Percentiles rank a stretch among this genome's conserved stretches.
Conservation (phyloP, 306 rosid genomes). For the Ceratonia siliqua region DNA sequence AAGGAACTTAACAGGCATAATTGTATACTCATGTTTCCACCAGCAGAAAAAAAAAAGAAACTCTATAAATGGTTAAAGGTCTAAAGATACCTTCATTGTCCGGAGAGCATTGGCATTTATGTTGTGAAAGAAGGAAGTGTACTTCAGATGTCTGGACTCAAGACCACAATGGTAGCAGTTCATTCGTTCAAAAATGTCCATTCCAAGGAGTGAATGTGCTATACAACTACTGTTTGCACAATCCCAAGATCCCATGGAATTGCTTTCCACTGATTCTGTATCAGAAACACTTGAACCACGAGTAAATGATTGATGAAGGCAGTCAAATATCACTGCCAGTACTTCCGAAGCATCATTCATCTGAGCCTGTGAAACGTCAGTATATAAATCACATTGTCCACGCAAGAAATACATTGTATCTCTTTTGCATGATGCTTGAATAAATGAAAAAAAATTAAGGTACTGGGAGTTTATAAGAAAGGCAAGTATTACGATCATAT, state of each 20-base stretch:
- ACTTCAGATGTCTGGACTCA: slow-evolving; percentile 86
- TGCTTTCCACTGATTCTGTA: slow-evolving; percentile 68
- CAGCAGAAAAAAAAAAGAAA: slow-evolving; percentile 23
- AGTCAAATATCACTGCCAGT: slow-evolving; percentile 77
- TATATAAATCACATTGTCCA: slow-evolving; percentile 38
- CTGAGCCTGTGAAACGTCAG: slow-evolving; percentile 70
- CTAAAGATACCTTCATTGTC: slow-evolving; percentile 72
- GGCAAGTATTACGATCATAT: slow-evolving; percentile 3
- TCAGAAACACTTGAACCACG: slow-evolving; percentile 58
- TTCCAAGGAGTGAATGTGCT: slow-evolving; percentile 89
- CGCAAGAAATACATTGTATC: slow-evolving; percentile 23
- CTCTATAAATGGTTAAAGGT: background rate
- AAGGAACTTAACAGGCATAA: slow-evolving; percentile 31
- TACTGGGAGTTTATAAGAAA: background rate
- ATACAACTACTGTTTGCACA: slow-evolving; percentile 76
- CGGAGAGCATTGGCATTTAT: slow-evolving; percentile 95
- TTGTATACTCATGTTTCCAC: slow-evolving; percentile 19
- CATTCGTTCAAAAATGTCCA: slow-evolving; percentile 90
- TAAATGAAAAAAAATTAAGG: background rate
- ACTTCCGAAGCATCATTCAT: slow-evolving; percentile 99
- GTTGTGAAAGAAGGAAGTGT: slow-evolving; percentile 94
- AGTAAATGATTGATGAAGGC: slow-evolving; percentile 87
- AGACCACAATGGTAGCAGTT: slow-evolving; percentile 77
- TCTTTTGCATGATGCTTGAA: slow-evolving; percentile 9
- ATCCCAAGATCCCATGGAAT: slow-evolving; percentile 76